Base-by-base conservation (phyloP, 2,329 filamentous ascomycete genomes). In the Tolypocladium amazonense region DNA sequence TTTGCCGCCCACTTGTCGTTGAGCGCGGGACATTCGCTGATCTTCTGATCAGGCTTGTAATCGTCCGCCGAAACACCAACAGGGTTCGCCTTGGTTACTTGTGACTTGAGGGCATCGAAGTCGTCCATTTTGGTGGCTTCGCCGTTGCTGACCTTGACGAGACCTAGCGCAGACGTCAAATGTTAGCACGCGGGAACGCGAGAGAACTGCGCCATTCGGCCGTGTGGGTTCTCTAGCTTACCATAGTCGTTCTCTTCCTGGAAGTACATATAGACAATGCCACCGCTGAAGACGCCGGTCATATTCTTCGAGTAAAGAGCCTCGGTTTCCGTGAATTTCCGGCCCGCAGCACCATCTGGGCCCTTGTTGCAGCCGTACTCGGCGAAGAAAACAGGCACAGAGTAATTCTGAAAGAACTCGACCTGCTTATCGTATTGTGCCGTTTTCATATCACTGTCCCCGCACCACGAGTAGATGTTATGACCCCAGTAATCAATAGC, bases 401-500 rank as follows among this genome's bases (percentile, higher is more conserved):
- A 90, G 82, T 94, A 99, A 72, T 88, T 85, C 61, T 80, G 75
- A 79, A 97, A 99, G 77, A 96, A 93, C 65, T 90, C 75, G 66
- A 92, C 92, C 73, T 93, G 89, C 60, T 86, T 81, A 64, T 88
- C 80, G 77, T 92, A 99, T 59, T 91, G 90, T 3, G 94, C 97
- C 61, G 81, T 71, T 39, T 80, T 71, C 78, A 88, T 94, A 69
- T 80, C 85, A 70, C 90, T 96, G 67, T 92, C 75, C 67, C 93
- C 94, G 74, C 94, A 99, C 94, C 94, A 99, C 58, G 92, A 96
- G 84, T 99, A 99, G 78, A 97, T 96, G 82, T 99, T 99, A 88
- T 97, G 97, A 61, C 94, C 94, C 90, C 92, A 99, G 81, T 95
- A 97, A 76, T 99, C 94, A 65, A 97, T 96, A 62, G 88, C 70